phyloP scores from a whole-genome alignment of 257 asterid species.

The Cordia subcordata region DNA sequence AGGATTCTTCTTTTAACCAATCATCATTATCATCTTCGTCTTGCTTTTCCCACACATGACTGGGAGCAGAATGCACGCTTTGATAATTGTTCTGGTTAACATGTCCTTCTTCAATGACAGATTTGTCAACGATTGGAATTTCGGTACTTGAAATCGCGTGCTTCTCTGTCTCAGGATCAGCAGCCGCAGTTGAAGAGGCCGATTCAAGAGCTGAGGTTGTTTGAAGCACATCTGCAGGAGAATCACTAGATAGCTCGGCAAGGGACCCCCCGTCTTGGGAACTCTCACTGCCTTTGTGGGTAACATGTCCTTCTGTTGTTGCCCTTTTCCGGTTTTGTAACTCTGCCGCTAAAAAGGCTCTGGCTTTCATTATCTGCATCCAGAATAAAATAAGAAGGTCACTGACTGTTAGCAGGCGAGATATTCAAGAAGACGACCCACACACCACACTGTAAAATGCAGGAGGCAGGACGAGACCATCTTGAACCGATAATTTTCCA shows the following conservation, averaged over 20 bases:
- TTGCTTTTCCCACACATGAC: conserved; percentile 24
- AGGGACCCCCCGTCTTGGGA: conserved; percentile 40
- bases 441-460: no score
- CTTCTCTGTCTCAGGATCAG: conserved; percentile 29
- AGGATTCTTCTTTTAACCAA: conserved; percentile 85
- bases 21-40: conserved; percentile 85
- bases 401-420: no score
- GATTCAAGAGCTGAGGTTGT: background rate
- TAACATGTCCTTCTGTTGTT: conserved; percentile 27
- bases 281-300: conserved; percentile 27
- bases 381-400: background rate
- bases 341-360: conserved; percentile 57
- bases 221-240: background rate
- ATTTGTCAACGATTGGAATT: conserved; percentile 29
- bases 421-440: no score
- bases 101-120: conserved; percentile 20
- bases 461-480: no score
- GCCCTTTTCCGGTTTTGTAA: conserved; percentile 32
- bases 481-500: no score
- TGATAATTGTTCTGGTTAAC: conserved; percentile 25
- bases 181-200: conserved; percentile 19
- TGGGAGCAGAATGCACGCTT: conserved; percentile 19
- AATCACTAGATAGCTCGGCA: conserved; percentile 33
- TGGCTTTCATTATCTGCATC: conserved; percentile 64
- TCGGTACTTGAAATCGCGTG: conserved; percentile 34